Evolutionary conservation across 441 rosid genomes (phyloP).

Genomic region (Syzygium syzygioides): DNA sequence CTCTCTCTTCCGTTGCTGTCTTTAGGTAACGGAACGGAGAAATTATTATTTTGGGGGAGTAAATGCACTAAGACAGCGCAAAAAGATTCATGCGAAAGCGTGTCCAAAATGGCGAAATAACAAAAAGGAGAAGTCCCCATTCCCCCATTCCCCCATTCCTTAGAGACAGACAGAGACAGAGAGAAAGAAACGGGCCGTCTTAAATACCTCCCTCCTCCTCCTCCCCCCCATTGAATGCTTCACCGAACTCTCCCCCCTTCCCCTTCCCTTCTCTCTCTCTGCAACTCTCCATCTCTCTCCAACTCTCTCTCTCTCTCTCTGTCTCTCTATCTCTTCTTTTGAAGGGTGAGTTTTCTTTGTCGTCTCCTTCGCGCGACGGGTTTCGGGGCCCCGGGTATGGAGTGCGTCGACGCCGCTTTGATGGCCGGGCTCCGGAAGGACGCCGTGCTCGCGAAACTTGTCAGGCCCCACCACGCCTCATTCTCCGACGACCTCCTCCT

Average conservation of each 20-base stretch:
- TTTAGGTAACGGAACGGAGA: neutral
- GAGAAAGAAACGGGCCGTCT: neutral
- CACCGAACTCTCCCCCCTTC: neutral
- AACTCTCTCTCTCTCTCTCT: neutral
- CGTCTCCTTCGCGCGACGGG: neutral
- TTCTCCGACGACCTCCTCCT: neutral
- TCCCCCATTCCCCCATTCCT: too few species aligned
- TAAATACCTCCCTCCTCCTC: neutral
- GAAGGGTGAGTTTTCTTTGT: neutral
- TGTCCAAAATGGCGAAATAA: neutral
- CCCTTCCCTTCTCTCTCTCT: neutral
- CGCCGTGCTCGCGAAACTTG: neutral
- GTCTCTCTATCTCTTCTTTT: neutral
- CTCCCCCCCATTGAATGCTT: neutral
- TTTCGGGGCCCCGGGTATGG: neutral
- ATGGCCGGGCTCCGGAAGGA: neutral
- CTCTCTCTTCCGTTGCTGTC: neutral
- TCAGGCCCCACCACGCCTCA: neutral
- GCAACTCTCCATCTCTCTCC: neutral
- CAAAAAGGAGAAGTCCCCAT: neutral
- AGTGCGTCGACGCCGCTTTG: neutral
- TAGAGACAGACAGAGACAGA: neutral
- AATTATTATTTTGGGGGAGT: neutral
- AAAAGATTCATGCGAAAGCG: neutral
- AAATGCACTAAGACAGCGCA: neutral